phyloP scores from a whole-genome alignment of 2,329 filamentous ascomycete genomes.

The Exophiala mesophila region DNA sequence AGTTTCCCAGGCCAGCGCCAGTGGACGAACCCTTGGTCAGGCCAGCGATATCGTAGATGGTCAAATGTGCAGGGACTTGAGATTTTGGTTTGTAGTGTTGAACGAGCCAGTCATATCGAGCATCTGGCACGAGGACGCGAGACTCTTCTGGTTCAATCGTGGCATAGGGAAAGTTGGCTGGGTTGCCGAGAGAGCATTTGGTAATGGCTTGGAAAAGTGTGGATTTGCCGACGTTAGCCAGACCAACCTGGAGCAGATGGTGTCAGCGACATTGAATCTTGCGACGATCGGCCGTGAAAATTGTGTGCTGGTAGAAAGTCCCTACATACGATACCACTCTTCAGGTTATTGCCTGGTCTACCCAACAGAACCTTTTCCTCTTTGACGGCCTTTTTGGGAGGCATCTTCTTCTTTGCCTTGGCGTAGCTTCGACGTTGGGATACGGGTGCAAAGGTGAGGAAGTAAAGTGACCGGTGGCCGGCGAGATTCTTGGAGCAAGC shows the following conservation, averaged over 20 bases:
- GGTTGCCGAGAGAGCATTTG: conserved; percentile 94
- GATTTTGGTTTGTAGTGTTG: conserved; percentile 98
- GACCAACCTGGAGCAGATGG: conserved; percentile 65
- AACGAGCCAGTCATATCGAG: conserved; percentile 90
- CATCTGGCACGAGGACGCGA: conserved; percentile 93
- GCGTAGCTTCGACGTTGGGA: conserved; percentile 46
- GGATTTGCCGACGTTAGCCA: conserved; percentile 98
- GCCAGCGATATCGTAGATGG: conserved; percentile 97
- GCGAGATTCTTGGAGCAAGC: conserved; percentile 28
- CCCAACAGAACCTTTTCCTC: conserved; percentile 97
- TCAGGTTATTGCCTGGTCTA: conserved; percentile 93
- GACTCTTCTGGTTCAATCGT: conserved; percentile 99
- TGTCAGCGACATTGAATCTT: conserved; percentile 5
- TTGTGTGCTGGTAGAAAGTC: conserved; percentile 16
- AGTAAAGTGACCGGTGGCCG: conserved; percentile 3
- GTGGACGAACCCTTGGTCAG: conserved; percentile 93
- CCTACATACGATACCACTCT: conserved; percentile 95
- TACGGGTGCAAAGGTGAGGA: conserved; percentile 7
- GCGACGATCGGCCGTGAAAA: no score
- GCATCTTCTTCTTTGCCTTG: conserved; percentile 67
- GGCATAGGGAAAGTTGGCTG: conserved; percentile 98
- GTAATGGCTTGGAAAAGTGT: conserved; percentile 99
- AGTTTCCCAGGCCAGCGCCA: conserved; percentile 93
- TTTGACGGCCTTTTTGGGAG: conserved; percentile 86
- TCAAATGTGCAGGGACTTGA: conserved; percentile 91